Evolutionary conservation across 768 basidiomycete species (phyloP), one percentile per base, ranked within the genome.

Genomic region (Kwoniella europaea): DNA sequence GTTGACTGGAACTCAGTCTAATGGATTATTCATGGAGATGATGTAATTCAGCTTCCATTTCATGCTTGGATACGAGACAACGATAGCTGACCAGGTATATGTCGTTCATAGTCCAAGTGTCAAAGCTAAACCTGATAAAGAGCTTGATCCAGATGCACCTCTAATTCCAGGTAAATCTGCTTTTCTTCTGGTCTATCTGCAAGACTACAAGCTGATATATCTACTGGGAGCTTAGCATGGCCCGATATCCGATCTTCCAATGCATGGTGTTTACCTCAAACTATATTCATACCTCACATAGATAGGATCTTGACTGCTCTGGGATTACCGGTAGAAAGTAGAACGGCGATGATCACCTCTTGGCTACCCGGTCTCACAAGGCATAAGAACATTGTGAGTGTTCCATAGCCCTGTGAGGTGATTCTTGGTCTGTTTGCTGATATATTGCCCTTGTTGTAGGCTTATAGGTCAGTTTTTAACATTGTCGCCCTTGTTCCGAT

Each of bases 231-330:
- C 57, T 10, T 55, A 78, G 80, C 79, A 10, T 82, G 76, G 74
- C 81, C 81, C 6, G 81, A 80, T 58, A 68, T 82, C 63, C 62
- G 77, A 53, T 79, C 81, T 0, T 15, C 62, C 1, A 80, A 75
- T 58, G 77, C 77, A 4, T 82, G 74, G 71, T 82, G 79, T 59
- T 73, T 82, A 13, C 81, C 81, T 42, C 77, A 77, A 66, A 67
- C 62, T 6, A 71, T 82, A 50, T 82, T 82, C 69, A 66, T 82
- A 41, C 81, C 81, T 29, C 79, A 80, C 61, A 79, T 82, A n/a
- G 81, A 80, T 67, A 60, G 81, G 15, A 71, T 80, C 13, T 57
- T 82, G 35, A 41, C 63, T 5, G 60, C 74, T 9, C 65, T 82
- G 13, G 79, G 81, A 15, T 56, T 82, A 6, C 79, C 81, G 0